Base-by-base conservation (phyloP, 192 early-diverging fungal species). In the Backusella psychrophila region DNA sequence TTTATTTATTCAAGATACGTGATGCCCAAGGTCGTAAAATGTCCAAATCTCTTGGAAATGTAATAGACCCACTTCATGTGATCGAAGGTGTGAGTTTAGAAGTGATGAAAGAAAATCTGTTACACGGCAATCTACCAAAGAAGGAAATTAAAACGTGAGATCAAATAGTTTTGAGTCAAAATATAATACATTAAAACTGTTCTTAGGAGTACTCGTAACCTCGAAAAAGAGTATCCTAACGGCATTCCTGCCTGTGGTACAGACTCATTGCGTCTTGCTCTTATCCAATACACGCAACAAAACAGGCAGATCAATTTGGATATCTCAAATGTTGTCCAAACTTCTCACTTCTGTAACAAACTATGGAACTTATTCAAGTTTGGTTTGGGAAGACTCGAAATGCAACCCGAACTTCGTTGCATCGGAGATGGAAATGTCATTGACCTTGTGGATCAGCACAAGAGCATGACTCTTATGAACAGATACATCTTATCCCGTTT, bases 341-440 rank as follows among this genome's bases (percentile, higher is more conserved):
- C 94, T 67, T 87, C 89, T 59, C 93, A 97, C 80, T 98, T 97
- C 79, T 96, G 96, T 82, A 99, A 99, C 86, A 99, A 99, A 83
- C 83, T 98, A 8, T 98, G 96, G 97, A 98, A 99, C 73, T 87
- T 96, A 3, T 92, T 93, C 56, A 89, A 86, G 36, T 93, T 95
- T 72, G 91, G 88, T n/a, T 72, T 87, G 7, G 84, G 87, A 68
- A 89, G 89, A 75, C 85, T 95, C 8, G 88, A 88, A 15, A 83
- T 84, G 76, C 83, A 38, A 85, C 83, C 78, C 82, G 71, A 65
- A 19, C 83, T 86, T 9, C 72, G 42, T 23, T 66, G 56, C 12
- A 63, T 63, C 31, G 56, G 56, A 38, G 69, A 17, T 65, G 21
- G n/a, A 63, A 76, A 75, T 7, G 5, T 21, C 2, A 34, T 2